Percentiles rank a stretch among this genome's conserved stretches.
Evolutionary conservation across 1,139 yeast species (phyloP).

Genomic region (Debaryomyces subglobosus): DNA sequence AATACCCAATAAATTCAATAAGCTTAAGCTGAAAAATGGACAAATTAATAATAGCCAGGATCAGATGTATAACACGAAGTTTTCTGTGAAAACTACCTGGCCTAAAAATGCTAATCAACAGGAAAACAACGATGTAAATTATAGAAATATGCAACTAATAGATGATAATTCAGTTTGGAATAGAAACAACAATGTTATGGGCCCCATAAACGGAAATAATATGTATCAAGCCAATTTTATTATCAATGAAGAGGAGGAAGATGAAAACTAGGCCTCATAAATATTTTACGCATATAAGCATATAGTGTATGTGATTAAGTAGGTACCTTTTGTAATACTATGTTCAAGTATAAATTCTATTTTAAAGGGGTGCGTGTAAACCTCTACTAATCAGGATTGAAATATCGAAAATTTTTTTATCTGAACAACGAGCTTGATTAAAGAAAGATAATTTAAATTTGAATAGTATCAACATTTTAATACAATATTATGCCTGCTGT

Average conservation of each 20-base stretch:
- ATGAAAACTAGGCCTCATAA: slow-evolving; percentile 15
- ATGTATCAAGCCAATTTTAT: slow-evolving; percentile 14
- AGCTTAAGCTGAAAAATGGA: slow-evolving; percentile 5
- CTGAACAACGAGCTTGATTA: slow-evolving; percentile 7
- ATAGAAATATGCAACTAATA: slow-evolving; percentile 10
- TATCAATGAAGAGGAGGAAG: slow-evolving; percentile 26
- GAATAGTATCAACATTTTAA: slow-evolving; percentile 5
- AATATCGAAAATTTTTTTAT: slow-evolving; percentile 13
- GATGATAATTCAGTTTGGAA: slow-evolving; percentile 9
- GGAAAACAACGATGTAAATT: background rate
- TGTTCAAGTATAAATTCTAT: background rate
- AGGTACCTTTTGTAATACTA: background rate
- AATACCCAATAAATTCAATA: slow-evolving; percentile 26
- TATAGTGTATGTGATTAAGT: background rate
- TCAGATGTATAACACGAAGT: background rate
- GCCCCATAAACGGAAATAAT: slow-evolving; percentile 2
- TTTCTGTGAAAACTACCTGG: slow-evolving; percentile 3
- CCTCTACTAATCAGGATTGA: slow-evolving; percentile 8
- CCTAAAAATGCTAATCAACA: background rate
- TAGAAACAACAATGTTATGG: background rate
- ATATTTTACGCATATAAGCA: background rate
- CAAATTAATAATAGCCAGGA: background rate
- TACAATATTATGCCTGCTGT: slow-evolving; percentile 42
- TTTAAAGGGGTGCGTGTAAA: background rate
- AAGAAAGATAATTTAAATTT: slow-evolving; percentile 2